Percentiles rank a stretch among this genome's conserved stretches.
phyloP scores from a whole-genome alignment of 495 filamentous ascomycete genomes.

The Aspergillus steynii region DNA sequence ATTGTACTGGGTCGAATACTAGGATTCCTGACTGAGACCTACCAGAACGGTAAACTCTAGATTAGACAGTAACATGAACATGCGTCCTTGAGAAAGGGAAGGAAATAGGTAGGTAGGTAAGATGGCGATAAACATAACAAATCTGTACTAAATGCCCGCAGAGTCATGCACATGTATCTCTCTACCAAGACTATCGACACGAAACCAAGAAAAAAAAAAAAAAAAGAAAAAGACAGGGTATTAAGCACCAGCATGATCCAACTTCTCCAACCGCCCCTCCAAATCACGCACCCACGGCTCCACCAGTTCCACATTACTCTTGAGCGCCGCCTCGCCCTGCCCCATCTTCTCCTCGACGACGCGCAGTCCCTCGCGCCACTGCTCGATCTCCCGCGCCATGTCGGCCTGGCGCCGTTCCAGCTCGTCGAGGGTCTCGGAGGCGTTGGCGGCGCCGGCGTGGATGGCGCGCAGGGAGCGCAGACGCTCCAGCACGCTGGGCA shows the following conservation, averaged over 20 bases:
- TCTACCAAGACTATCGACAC: not conserved
- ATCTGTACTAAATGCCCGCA: no score
- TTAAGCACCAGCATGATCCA: conserved; percentile 32
- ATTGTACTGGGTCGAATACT: no score
- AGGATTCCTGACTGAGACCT: no score
- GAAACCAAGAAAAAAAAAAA: not conserved
- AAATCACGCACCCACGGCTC: conserved; percentile 87
- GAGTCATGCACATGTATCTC: no score
- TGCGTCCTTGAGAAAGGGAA: no score
- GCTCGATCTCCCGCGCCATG: conserved; percentile 78
- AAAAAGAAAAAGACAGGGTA: conserved; percentile 14
- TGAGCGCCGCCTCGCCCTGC: conserved; percentile 67
- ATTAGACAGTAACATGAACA: no score
- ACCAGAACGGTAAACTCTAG: no score
- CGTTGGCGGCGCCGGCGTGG: conserved; percentile 84
- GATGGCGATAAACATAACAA: no score
- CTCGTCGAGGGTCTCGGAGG: conserved; percentile 72
- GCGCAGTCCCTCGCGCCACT: conserved; percentile 80
- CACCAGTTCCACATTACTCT: conserved; percentile 74
- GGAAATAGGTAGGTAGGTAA: no score
- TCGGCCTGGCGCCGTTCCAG: conserved; percentile 79
- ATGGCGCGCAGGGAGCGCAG: conserved; percentile 80
- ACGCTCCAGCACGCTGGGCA: conserved; percentile 84
- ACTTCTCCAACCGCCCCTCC: conserved; percentile 68
- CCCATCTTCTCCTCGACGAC: conserved; percentile 74